Conservation (phyloP, 352 stramenopile species). For the Globisporangium paroecandrum region DNA sequence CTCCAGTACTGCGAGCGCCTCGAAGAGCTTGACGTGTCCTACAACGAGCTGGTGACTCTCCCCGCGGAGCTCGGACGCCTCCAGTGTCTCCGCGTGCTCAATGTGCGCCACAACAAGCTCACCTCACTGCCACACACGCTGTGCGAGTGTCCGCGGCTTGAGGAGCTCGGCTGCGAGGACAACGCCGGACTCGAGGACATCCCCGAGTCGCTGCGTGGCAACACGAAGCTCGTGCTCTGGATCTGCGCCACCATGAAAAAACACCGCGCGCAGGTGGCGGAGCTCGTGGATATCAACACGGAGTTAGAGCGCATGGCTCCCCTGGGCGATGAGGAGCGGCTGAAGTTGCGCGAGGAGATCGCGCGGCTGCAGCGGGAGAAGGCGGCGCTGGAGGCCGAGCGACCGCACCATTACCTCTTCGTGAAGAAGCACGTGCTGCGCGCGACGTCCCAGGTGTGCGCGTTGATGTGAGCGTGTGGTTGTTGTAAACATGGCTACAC, state of each 20-base stretch:
- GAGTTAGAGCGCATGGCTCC: slow-evolving; percentile 73
- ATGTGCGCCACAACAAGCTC: slow-evolving; percentile 74
- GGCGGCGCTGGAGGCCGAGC: slow-evolving; percentile 48
- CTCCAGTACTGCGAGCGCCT: slow-evolving; percentile 69
- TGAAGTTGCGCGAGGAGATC: slow-evolving; percentile 67
- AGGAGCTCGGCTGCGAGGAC: slow-evolving; percentile 49
- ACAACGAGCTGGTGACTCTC: slow-evolving; percentile 58
- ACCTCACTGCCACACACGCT: slow-evolving; percentile 62
- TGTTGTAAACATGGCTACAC: slow-evolving; percentile 13
- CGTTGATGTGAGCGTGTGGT: slow-evolving; percentile 42
- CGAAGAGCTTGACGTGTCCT: slow-evolving; percentile 61
- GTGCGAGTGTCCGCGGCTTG: slow-evolving; percentile 58
- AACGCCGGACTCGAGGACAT: slow-evolving; percentile 62
- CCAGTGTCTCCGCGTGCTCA: slow-evolving; percentile 50
- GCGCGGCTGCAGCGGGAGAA: slow-evolving; percentile 59
- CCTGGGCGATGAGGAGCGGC: slow-evolving; percentile 67
- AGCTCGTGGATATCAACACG: slow-evolving; percentile 74
- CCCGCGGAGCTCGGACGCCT: slow-evolving; percentile 54
- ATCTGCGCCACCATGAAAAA: slow-evolving; percentile 78
- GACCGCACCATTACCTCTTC: slow-evolving; percentile 66
- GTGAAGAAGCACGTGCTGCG: slow-evolving; percentile 59
- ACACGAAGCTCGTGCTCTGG: slow-evolving; percentile 75
- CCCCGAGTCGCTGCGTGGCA: slow-evolving; percentile 59
- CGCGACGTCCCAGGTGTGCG: slow-evolving; percentile 57
- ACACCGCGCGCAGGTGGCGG: slow-evolving; percentile 52